Percentiles rank a stretch among this genome's conserved stretches.
Evolutionary conservation across 495 filamentous ascomycete genomes (phyloP).

Genomic region (Tricharina praecox): DNA sequence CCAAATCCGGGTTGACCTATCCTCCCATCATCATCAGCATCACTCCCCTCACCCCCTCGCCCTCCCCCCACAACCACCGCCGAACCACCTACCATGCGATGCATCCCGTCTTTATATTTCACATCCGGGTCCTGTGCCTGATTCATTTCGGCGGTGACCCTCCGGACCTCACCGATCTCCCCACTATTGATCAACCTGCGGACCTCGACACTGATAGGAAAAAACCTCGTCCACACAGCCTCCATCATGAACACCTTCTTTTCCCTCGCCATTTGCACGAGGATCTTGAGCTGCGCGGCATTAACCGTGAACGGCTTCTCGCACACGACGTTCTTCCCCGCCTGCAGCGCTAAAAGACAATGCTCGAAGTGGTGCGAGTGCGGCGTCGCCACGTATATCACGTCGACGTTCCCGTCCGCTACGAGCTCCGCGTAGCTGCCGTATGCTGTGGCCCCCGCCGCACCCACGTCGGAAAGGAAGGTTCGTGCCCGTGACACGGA

Average conservation of each 20-base stretch:
- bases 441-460: constrained; percentile 49
- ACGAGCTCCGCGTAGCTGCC: constrained; percentile 68
- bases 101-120: constrained; percentile 32
- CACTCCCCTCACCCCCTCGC: too few species aligned
- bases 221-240: constrained; percentile 88
- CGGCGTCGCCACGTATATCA: constrained; percentile 84
- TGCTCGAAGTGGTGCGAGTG: constrained; percentile 95
- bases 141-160: constrained; percentile 57
- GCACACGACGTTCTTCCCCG: constrained; percentile 77
- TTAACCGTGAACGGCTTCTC: constrained; percentile 91
- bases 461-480: constrained; percentile 47
- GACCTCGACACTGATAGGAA: constrained; percentile 64
- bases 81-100: constrained; percentile 60
- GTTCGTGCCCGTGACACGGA: constrained; percentile 47
- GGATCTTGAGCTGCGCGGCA: constrained; percentile 57
- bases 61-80: too few species aligned
- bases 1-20: constrained; percentile 56
- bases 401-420: constrained; percentile 59
- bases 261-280: constrained; percentile 53
- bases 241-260: constrained; percentile 94
- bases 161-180: constrained; percentile 57
- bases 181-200: constrained; percentile 43
- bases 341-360: constrained; percentile 59
- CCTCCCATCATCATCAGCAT: too few species aligned
- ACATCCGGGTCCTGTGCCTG: constrained; percentile 30